Evolutionary conservation across 352 stramenopile genomes (phyloP).

Genomic region (Blastocystis sp.): DNA sequence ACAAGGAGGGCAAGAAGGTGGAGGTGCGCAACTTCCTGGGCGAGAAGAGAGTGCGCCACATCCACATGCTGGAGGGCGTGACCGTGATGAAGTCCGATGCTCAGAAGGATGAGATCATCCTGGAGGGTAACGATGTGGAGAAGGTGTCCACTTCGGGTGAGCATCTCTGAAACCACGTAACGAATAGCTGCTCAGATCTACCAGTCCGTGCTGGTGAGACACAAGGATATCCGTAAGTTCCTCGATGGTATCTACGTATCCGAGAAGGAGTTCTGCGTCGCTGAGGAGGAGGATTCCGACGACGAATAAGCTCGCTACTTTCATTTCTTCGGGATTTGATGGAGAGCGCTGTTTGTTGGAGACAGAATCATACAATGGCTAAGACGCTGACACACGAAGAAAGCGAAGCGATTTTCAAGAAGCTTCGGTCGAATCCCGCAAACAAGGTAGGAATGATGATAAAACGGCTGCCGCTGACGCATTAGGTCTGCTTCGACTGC

Average conservation of each 20-base stretch:
- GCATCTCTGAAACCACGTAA: no score
- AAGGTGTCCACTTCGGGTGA: no score
- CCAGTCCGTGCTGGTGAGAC: conserved; percentile 75
- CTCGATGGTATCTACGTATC: conserved; percentile 99
- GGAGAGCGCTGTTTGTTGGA: background rate
- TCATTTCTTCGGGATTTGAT: background rate
- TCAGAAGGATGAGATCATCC: no score
- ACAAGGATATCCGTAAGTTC: conserved; percentile 99
- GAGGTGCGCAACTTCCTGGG: no score
- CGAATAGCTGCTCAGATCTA: no score
- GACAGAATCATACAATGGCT: conserved; percentile 24
- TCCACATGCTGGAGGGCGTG: no score
- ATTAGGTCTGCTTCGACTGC: conserved; percentile 69
- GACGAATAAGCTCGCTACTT: conserved; percentile 32
- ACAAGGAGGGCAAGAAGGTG: no score
- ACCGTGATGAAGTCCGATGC: no score
- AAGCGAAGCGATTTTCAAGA: conserved; percentile 65
- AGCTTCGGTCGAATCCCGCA: conserved; percentile 59
- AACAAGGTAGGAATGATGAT: conserved; percentile 47
- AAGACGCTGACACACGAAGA: conserved; percentile 47
- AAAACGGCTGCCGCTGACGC: background rate
- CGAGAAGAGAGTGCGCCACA: no score
- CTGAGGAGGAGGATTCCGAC: conserved; percentile 31
- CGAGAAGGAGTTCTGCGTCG: conserved; percentile 77
- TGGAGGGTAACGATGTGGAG: no score